Base-by-base conservation (phyloP, 1,284 basidiomycete genomes). In the Malassezia vespertilionis region DNA sequence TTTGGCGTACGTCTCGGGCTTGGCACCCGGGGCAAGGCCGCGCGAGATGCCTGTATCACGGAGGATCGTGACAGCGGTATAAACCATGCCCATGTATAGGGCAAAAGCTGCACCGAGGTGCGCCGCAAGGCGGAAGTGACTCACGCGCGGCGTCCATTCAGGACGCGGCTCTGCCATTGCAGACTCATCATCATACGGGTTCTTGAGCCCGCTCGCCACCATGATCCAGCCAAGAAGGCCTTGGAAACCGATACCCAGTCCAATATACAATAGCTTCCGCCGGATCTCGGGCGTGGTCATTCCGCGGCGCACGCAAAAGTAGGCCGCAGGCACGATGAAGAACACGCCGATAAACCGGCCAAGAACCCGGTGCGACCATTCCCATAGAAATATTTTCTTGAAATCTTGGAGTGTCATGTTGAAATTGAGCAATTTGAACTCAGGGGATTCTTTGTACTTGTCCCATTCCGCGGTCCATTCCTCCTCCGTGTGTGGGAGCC, bases 201-300 rank as follows among this genome's bases (percentile, higher is more conserved):
- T 53, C 11, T 50, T 84, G 10, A 99, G 76, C 1, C 93, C 93
- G 9, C 87, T 91, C 69, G 93, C 86, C 53, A 99, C 93, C 93
- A 99, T 99, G 76, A 93, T 93, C 93, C 93, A 99, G 22, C 93
- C 93, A 17, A 99, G 77, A 14, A 80, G 79, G 31, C 93, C 93
- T 72, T 97, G 86, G 26, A 81, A 81, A 20, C 86, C 90, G 43
- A 96, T 82, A 36, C 93, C 80, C 0, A 80, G 70, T 0, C 82
- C 83, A 54, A 95, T 77, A 2, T 79, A 81, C 11, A 78, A 72
- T 22, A 93, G 77, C 56, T 80, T 80, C 22, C 73, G 71, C 1
- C 81, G 78, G 5, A 56, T 35, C 12, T 34, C 43, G 4, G 26
- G 33, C 24, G 48, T 51, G 18, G 39, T 30, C 37, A 40, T 33